Evolutionary conservation across 768 basidiomycete species (phyloP), one percentile per base, ranked within the genome.

Genomic region (Pleurotus tuber-regium): DNA sequence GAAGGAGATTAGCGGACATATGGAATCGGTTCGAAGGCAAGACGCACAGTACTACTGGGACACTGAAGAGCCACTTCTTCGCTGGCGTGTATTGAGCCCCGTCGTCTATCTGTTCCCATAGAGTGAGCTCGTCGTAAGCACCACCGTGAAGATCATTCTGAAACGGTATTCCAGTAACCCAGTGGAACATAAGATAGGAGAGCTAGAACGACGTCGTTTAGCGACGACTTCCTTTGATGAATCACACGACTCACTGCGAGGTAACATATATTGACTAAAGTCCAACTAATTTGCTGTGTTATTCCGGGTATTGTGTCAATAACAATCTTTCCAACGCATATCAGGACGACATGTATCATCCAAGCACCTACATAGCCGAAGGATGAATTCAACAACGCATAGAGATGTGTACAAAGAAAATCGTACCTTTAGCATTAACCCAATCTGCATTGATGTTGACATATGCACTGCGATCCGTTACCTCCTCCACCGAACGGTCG

Each of bases 61-160:
- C 85, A 48, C 82, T 83, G 54, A 97, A 79, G 24, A 99, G 75
- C 92, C 94, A 98, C 66, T 99, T 99, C 75, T 92, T 97, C 4
- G 97, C 87, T 1, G 97, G 97, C 4, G 97, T 99, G 69, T 98
- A 97, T 63, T 98, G 97, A 1, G 95, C 97, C 31, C 97, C 97
- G 43, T 91, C 89, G 68, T 99, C 97, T 43, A 99, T 99, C 76
- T 99, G 97, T 65, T 99, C 97, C 97, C 97, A 99, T 25, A 99
- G 74, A 0, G 97, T 98, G 42, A 98, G 79, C 61, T 98, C 92
- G 66, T 98, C 97, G 70, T 96, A 99, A 10, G 93, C 97, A 19
- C 97, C 97, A 9, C 86, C 87, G 59, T 92, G 89, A 38, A 87
- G 73, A 54, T 89, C 85, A 51, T 83, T 86, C 61, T 93, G 87